Evolutionary conservation across 2,329 filamentous ascomycete genomes (phyloP).

Genomic region (Fusarium nanum): DNA sequence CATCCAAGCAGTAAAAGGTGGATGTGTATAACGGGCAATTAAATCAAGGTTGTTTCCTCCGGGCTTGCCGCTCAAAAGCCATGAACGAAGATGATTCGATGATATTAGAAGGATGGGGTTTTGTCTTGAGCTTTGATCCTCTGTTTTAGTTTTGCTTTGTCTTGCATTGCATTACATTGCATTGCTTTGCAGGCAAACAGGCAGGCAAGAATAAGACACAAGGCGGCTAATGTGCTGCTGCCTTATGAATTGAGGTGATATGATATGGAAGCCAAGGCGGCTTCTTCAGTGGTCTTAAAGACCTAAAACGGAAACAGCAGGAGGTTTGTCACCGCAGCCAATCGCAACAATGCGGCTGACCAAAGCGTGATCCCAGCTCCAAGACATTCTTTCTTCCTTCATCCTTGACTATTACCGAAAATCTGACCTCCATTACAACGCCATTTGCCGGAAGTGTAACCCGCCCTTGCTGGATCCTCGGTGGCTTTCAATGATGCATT

Average conservation of each 20-base stretch:
- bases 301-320: slow-evolving; percentile 39
- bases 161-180: not conserved
- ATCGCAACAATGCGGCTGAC: slow-evolving; percentile 25
- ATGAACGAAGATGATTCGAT: not conserved
- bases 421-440: slow-evolving; percentile 9
- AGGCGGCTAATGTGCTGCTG: slow-evolving; percentile 6
- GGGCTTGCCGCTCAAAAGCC: slow-evolving; percentile 5
- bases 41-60: slow-evolving; percentile 3
- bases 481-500: slow-evolving; percentile 27
- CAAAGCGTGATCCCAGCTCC: slow-evolving; percentile 30
- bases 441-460: slow-evolving; percentile 24
- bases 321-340: slow-evolving; percentile 20
- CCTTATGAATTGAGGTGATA: not conserved
- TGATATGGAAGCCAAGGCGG: slow-evolving; percentile 4
- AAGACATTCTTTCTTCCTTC: slow-evolving; percentile 31
- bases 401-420: slow-evolving; percentile 15
- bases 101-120: not conserved
- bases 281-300: slow-evolving; percentile 9
- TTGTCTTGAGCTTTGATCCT: slow-evolving; percentile 8
- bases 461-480: slow-evolving; percentile 24
- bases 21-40: not conserved
- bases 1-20: not conserved
- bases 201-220: slow-evolving; percentile 3
- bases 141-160: not conserved
- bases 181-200: not conserved